Conservation (phyloP, 805 yeast species). For the Ogataea sp. region DNA sequence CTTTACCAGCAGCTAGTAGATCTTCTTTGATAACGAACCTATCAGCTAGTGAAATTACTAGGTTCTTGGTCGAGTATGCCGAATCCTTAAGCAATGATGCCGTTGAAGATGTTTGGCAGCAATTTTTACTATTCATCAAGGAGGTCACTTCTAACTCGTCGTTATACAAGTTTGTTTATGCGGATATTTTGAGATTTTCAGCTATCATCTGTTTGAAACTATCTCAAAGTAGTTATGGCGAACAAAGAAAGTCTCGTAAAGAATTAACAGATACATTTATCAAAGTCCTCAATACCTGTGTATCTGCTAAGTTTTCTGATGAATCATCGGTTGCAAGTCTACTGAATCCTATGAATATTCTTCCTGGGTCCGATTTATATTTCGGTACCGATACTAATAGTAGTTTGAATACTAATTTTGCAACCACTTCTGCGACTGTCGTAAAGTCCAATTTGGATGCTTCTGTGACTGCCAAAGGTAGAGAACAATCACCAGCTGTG, state of each 20-base stretch:
- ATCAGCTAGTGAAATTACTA: conserved; percentile 34
- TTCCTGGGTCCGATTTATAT: conserved; percentile 8
- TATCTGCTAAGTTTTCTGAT: conserved; percentile 15
- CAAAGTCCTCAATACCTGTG: conserved; percentile 15
- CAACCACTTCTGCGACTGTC: neutral
- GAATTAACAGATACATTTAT: conserved; percentile 31
- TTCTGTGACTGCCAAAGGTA: too few relatives aligned
- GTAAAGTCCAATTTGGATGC: too few relatives aligned
- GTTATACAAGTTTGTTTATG: conserved; percentile 39
- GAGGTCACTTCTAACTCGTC: conserved; percentile 43
- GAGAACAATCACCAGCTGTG: too few relatives aligned
- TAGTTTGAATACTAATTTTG: neutral
- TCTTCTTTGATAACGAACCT: conserved; percentile 43
- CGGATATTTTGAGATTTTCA: conserved; percentile 45
- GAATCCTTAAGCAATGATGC: conserved; percentile 65
- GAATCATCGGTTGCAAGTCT: conserved; percentile 11
- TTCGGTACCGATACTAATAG: neutral
- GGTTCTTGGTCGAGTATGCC: conserved; percentile 54
- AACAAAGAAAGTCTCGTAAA: conserved; percentile 47
- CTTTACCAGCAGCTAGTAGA: conserved; percentile 19
- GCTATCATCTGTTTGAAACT: conserved; percentile 48
- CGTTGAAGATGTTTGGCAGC: conserved; percentile 69
- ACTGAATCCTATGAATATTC: conserved; percentile 15
- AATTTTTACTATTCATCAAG: conserved; percentile 48
- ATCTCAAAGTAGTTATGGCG: conserved; percentile 51